Base-by-base conservation (phyloP, 2,329 filamentous ascomycete species). In the Xylaria sp. region DNA sequence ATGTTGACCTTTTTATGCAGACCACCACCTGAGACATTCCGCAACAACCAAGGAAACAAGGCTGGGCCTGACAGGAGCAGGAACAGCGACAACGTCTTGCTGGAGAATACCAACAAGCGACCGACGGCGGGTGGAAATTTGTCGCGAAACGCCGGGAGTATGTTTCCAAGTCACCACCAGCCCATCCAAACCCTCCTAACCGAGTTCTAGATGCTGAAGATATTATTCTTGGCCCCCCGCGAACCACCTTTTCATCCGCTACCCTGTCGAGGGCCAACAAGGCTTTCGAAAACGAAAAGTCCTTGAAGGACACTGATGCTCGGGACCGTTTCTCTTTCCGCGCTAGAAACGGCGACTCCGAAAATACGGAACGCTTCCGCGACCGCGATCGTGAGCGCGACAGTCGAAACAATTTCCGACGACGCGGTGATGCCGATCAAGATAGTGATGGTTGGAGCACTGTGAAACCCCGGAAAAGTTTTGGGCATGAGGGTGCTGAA, bases 171-270 rank as follows among this genome's bases (percentile, higher is more conserved):
- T 21, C 17, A 47, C 56, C 51, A 55, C 39, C 37, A 26, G 18
- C 39, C 43, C 20, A 44, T 58, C 22, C 52, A 61, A 50, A 69
- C 19, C 60, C 61, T 50, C 66, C 69, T 68, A 64, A 71, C 56
- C 62, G 53, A 60, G 47, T 61, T 60, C 57, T 65, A 89, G 85
- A 84, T 70, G 76, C 83, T 66, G 92, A 96, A 65, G 91, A 95
- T 60, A 89, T 95, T 53, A 82, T 94, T 54, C 88, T 96, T 53
- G 92, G 90, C 13, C 92, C 92, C 18, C 90, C 92, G 1, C 90
- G 90, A 71, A 90, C 86, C 43, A 85, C 86, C 41, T 96, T 97
- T 72, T 85, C 90, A 48, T 95, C 92, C 1, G 83, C 88, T 19
- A 90, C 89, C 54, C 77, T 83, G 26, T 72, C 78, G 6, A 62